Percentiles rank a stretch among this genome's conserved stretches.
phyloP scores from a whole-genome alignment of 2,329 filamentous ascomycete genomes.

The Sclerotinia subarctica region DNA sequence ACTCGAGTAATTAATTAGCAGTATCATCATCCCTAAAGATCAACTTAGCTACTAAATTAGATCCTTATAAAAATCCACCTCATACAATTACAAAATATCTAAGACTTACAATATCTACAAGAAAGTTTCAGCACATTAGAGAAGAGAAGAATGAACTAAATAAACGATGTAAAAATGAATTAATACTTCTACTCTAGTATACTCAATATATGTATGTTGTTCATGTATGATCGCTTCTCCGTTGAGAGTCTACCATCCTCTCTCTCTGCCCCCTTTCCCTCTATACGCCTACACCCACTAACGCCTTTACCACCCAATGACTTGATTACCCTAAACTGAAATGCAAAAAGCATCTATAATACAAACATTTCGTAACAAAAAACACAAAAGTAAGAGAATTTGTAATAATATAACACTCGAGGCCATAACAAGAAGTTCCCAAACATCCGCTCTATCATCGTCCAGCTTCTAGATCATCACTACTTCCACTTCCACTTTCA shows the following conservation, averaged over 20 bases:
- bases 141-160: no score
- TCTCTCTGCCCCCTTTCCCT: not conserved
- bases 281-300: not conserved
- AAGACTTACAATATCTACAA: no score
- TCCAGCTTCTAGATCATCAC: not conserved
- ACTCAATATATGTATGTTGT: not conserved
- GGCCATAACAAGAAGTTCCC: not conserved
- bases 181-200: not conserved
- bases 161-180: no score
- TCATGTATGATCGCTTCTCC: not conserved
- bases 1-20: no score
- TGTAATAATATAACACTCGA: not conserved
- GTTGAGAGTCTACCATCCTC: not conserved
- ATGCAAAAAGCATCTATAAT: not conserved
- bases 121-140: no score
- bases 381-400: not conserved
- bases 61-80: no score
- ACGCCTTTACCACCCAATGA: not conserved
- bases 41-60: no score
- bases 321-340: not conserved
- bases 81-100: no score
- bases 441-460: not conserved
- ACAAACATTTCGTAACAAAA: not conserved
- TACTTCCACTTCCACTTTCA: slow-evolving; percentile 21
- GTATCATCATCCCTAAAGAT: no score